A percentile compares a stretch with the other conserved stretches of the same genome.
Conservation (phyloP, 1,284 basidiomycete genomes). For the Cerrena zonata region DNA sequence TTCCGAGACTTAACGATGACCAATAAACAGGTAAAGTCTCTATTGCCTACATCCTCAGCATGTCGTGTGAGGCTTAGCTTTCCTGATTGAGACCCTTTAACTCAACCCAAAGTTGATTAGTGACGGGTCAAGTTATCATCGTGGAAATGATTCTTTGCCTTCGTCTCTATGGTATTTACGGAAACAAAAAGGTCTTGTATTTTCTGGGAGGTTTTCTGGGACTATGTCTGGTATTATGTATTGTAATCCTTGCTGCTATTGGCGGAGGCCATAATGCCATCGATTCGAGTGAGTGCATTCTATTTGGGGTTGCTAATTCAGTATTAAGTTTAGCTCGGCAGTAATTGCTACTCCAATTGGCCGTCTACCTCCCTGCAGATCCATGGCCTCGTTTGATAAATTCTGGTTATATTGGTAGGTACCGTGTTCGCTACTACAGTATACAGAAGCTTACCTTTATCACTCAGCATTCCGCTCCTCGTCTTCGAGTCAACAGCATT, state of each 20-base stretch:
- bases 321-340: neutral
- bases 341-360: neutral
- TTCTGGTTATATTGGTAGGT: neutral
- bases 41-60: neutral
- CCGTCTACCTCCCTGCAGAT: too few relatives aligned
- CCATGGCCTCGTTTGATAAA: neutral
- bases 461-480: constrained; percentile 2
- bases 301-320: neutral
- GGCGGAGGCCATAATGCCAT: neutral
- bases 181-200: neutral
- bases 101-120: neutral
- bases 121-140: neutral
- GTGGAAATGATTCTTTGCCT: constrained; percentile 1
- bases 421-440: neutral
- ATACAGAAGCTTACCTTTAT: neutral
- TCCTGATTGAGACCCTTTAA: neutral
- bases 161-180: neutral
- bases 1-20: too few relatives aligned
- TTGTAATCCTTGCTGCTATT: neutral
- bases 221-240: neutral
- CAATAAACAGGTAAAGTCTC: neutral
- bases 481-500: neutral
- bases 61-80: neutral
- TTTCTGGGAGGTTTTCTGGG: neutral
- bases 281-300: neutral